Base-by-base conservation (phyloP, 306 rosid genomes). In the Pterocarpus santalinus region DNA sequence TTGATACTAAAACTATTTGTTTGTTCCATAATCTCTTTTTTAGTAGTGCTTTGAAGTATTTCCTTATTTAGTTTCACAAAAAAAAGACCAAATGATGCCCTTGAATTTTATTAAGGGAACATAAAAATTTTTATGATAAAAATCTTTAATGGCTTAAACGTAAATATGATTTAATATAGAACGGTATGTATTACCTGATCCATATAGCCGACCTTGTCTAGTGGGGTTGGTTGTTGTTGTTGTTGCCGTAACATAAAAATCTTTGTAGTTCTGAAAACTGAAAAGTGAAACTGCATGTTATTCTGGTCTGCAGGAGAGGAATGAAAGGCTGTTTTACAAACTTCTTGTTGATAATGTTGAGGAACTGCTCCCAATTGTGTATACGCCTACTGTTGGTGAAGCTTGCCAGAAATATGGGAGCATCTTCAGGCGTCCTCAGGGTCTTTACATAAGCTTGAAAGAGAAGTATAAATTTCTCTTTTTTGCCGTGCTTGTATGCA, bases 361-460 rank as follows among this genome's bases (percentile, higher is more conserved):
- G 61, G 61, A 55, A 13, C 61, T 55, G 61, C 61, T 55, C 30
- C 61, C 61, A n/a, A 16, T 55, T n/a, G 61, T 55, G 61, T 55
- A 55, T 16, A 55, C 61, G n/a, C 61, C 61, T 7, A 55, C 61
- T 17, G 61, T 55, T 7, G 61, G 61, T 17, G 61, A 55, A 30
- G 61, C 61, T 55, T 55, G 61, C 61, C 61, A 55, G 61, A 55
- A 55, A 55, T 55, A 55, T 16, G 61, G 61, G 0, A 55, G 61
- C 61, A 55, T 55, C 61, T 55, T 55, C 61, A n/a, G 9, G 30
- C 61, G 61, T 55, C 61, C 61, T 55, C 61, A 55, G 61, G 61
- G 61, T n/a, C 61, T 55, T 55, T 55, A 55, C 61, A 55, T 55
- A 55, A 55, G 61, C n/a, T 55, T 55, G 61, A 55, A 55, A n/a